Conservation (phyloP, 1,284 basidiomycete genomes). For the Clitocybe nebularis region DNA sequence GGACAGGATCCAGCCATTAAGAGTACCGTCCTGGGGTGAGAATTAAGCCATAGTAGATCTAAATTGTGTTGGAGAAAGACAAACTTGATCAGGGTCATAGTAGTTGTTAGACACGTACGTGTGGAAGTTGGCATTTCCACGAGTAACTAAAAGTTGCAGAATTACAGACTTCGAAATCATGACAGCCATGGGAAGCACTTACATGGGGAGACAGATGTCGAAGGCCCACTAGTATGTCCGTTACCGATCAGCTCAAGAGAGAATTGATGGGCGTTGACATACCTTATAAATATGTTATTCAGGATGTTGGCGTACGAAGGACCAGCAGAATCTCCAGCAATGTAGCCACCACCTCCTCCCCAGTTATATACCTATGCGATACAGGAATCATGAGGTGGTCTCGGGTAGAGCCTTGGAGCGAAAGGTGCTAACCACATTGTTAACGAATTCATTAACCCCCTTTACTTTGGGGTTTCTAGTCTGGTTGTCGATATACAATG, state of each 20-base stretch:
- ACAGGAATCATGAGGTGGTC: not conserved
- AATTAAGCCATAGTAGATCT: not conserved
- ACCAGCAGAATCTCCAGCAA: conserved; percentile 33
- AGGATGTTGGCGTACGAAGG: conserved; percentile 32
- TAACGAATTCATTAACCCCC: conserved; percentile 34
- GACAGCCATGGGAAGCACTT: conserved; percentile 3
- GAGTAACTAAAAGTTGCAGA: conserved; percentile 23
- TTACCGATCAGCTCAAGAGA: not conserved
- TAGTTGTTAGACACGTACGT: conserved; percentile 31
- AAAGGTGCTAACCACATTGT: conserved; percentile 34
- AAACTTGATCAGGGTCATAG: conserved; percentile 31
- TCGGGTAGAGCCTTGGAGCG: too few relatives aligned
- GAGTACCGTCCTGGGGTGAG: conserved; percentile 27
- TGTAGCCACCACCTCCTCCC: conserved; percentile 33
- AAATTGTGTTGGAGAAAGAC: not conserved
- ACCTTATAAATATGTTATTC: conserved; percentile 34
- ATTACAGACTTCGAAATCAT: not conserved
- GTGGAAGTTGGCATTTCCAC: conserved; percentile 36
- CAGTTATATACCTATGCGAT: conserved; percentile 30
- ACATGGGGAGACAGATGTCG: conserved; percentile 26
- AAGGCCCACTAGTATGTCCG: conserved; percentile 19
- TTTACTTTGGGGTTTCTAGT: conserved; percentile 37
- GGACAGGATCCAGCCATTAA: conserved; percentile 28
- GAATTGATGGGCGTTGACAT: not conserved
- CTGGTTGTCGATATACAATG: conserved; percentile 35